phyloP scores from a whole-genome alignment of 2,329 filamentous ascomycete species.

The Fusarium sp. region DNA sequence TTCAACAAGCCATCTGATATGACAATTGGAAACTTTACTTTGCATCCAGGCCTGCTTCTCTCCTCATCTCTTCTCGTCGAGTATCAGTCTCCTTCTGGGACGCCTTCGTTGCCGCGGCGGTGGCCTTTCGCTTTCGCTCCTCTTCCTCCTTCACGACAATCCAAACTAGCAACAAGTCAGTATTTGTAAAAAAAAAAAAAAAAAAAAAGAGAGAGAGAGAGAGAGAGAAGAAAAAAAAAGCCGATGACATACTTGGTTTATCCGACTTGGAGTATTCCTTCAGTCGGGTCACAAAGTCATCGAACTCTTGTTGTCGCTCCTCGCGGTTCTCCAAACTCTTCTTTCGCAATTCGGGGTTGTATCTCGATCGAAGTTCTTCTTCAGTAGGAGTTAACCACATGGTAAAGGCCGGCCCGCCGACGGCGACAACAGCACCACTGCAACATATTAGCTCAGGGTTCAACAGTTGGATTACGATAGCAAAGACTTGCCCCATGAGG shows the following conservation, averaged over 20 bases:
- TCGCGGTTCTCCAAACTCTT: slow-evolving; percentile 84
- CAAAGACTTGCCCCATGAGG: slow-evolving; percentile 70
- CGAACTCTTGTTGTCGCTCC: slow-evolving; percentile 85
- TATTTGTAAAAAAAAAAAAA: background rate
- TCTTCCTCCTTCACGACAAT: slow-evolving; percentile 64
- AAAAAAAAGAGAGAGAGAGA: too few relatives aligned
- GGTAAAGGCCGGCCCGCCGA: slow-evolving; percentile 89
- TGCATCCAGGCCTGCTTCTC: slow-evolving; percentile 60
- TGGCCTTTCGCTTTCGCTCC: slow-evolving; percentile 57
- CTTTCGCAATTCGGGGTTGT: slow-evolving; percentile 95
- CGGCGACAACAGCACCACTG: slow-evolving; percentile 78
- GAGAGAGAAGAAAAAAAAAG: too few relatives aligned
- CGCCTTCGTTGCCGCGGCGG: slow-evolving; percentile 53
- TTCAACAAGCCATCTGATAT: background rate
- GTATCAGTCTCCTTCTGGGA: slow-evolving; percentile 59
- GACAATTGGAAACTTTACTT: slow-evolving; percentile 42
- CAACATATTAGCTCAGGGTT: slow-evolving; percentile 28
- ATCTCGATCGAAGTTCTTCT: slow-evolving; percentile 91
- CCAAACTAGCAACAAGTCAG: slow-evolving; percentile 59
- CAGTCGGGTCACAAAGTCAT: slow-evolving; percentile 84
- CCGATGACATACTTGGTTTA: slow-evolving; percentile 79
- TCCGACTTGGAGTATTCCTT: slow-evolving; percentile 93
- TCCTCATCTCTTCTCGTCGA: slow-evolving; percentile 64
- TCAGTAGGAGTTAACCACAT: slow-evolving; percentile 85
- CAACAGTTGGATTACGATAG: slow-evolving; percentile 21